phyloP scores from a whole-genome alignment of 495 filamentous ascomycete species.

The Penicillium robsamsonii region DNA sequence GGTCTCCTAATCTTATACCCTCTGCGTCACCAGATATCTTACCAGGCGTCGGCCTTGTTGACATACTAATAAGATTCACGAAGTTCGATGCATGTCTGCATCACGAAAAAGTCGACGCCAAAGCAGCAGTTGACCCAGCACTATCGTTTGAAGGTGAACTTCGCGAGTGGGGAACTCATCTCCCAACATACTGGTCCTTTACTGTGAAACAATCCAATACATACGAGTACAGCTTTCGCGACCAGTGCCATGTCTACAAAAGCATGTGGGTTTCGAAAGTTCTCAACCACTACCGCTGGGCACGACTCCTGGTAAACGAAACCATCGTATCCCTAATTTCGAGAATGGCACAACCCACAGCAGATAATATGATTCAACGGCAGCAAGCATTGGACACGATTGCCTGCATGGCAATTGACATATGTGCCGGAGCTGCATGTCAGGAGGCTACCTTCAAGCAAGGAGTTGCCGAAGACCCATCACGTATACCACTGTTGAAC shows the following conservation, averaged over 20 bases:
- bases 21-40: constrained; percentile 2
- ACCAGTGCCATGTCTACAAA: constrained; percentile 18
- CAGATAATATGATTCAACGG: constrained; percentile 12
- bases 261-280: constrained; percentile 19
- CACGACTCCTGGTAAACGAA: constrained; percentile 20
- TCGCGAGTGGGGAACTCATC: constrained; percentile 19
- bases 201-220: constrained; percentile 13
- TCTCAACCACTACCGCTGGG: constrained; percentile 26
- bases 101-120: background rate
- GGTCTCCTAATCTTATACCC: constrained; percentile 11
- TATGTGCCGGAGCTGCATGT: constrained; percentile 23
- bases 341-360: constrained; percentile 1
- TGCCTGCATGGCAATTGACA: constrained; percentile 18
- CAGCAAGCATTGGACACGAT: constrained; percentile 19
- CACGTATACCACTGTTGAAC: constrained; percentile 22
- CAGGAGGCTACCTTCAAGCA: constrained; percentile 11
- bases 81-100: constrained; percentile 15
- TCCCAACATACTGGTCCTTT: constrained; percentile 19
- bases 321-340: constrained; percentile 16
- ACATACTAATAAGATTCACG: constrained; percentile 24
- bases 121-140: background rate
- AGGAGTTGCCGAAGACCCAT: constrained; percentile 1
- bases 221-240: constrained; percentile 15
- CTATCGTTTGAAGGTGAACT: constrained; percentile 17
- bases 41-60: constrained; percentile 18